Evolutionary conservation across 2,329 filamentous ascomycete species (phyloP).

Genomic region (Purpureocillium lavendulum): DNA sequence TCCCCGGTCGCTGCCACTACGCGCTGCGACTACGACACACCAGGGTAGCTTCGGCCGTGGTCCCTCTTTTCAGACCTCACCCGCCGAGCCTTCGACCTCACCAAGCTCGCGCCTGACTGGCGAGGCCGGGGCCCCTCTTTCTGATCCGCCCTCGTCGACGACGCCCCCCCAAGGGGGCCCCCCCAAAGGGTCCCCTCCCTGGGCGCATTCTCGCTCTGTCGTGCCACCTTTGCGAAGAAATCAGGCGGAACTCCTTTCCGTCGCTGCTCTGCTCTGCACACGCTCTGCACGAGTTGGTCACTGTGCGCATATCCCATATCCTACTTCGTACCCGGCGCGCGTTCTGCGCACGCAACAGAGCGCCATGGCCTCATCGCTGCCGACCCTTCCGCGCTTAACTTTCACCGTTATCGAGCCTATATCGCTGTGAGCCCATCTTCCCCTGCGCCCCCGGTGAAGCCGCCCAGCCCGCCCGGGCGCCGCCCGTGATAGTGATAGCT

Average conservation of each 20-base stretch:
- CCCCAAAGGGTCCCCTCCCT: no score
- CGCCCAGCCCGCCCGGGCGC: neutral
- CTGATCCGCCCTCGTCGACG: no score
- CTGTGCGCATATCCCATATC: neutral
- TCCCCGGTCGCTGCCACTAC: no score
- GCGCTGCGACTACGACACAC: neutral
- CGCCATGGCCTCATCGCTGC: constrained; percentile 53
- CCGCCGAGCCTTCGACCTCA: neutral
- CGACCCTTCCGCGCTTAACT: constrained; percentile 53
- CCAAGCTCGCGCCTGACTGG: no score
- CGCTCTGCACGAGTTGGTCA: no score
- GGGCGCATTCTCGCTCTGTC: neutral
- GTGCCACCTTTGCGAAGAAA: constrained; percentile 1
- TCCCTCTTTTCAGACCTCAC: neutral
- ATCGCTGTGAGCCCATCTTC: constrained; percentile 45
- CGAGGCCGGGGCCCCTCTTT: no score
- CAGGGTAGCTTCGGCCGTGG: neutral
- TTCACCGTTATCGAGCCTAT: constrained; percentile 64
- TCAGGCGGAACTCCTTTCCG: no score
- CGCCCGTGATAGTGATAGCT: constrained; percentile 5
- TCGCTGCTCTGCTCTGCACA: no score
- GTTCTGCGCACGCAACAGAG: neutral
- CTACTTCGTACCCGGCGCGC: neutral
- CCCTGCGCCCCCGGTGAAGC: neutral
- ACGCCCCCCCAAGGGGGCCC: no score